phyloP scores from a whole-genome alignment of 495 filamentous ascomycete species.

The Podospora fimiseda region DNA sequence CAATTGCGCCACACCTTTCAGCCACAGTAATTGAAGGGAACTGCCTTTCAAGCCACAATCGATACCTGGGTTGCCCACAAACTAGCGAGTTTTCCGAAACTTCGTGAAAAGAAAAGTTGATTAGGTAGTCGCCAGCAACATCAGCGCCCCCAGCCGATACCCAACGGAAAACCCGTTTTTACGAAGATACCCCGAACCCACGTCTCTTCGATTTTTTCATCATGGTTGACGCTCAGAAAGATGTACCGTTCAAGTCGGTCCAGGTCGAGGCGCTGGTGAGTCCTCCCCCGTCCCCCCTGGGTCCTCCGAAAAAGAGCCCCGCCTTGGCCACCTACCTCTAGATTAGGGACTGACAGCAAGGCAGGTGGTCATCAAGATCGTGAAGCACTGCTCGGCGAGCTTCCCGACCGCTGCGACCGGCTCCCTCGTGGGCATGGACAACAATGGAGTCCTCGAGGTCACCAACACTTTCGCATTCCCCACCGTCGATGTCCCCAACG shows the following conservation, averaged over 20 bases:
- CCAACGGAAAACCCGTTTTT: slow-evolving; percentile 1
- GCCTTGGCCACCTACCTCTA: slow-evolving; percentile 15
- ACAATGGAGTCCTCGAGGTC: slow-evolving; percentile 73
- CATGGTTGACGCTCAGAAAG: slow-evolving; percentile 47
- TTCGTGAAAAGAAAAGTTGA: slow-evolving; percentile 9
- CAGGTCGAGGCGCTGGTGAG: slow-evolving; percentile 78
- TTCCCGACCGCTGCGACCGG: slow-evolving; percentile 90
- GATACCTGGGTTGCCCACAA: slow-evolving; percentile 24
- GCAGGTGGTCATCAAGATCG: slow-evolving; percentile 93
- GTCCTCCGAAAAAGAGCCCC: slow-evolving; percentile 17
- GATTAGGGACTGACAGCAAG: slow-evolving; percentile 16
- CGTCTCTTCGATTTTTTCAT: slow-evolving; percentile 12
- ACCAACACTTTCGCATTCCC: slow-evolving; percentile 96
- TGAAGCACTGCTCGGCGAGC: slow-evolving; percentile 78
- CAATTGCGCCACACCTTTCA: not conserved
- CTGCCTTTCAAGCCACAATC: slow-evolving; percentile 12
- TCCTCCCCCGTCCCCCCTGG: too few relatives aligned
- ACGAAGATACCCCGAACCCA: not conserved
- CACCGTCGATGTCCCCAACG: slow-evolving; percentile 62
- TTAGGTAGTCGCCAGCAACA: slow-evolving; percentile 6
- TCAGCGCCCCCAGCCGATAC: slow-evolving; percentile 8
- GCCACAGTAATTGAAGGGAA: too few relatives aligned
- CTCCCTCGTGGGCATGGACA: slow-evolving; percentile 88
- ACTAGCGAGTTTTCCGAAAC: slow-evolving; percentile 28
- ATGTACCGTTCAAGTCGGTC: slow-evolving; percentile 65